Percentiles rank a stretch among this genome's conserved stretches.
phyloP scores from a whole-genome alignment of 352 stramenopile species.

The Pythium phragmiticola region DNA sequence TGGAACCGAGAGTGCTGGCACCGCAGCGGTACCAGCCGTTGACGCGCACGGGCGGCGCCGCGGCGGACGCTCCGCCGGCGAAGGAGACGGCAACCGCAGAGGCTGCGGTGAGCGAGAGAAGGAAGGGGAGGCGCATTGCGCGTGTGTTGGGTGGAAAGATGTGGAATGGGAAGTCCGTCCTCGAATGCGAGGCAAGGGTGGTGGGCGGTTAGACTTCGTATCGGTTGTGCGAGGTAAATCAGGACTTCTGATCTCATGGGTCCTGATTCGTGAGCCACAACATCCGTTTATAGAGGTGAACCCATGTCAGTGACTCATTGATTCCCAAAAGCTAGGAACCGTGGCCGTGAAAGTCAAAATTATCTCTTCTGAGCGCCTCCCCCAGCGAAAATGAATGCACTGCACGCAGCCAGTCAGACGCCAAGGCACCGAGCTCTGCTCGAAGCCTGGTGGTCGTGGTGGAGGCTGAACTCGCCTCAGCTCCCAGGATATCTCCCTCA shows the following conservation, averaged over 20 bases:
- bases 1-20: constrained; percentile 31
- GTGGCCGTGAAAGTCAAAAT: too few species aligned
- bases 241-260: neutral
- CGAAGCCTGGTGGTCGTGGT: too few species aligned
- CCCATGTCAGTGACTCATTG: neutral
- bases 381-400: too few species aligned
- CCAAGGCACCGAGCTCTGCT: too few species aligned
- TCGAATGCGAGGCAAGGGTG: neutral
- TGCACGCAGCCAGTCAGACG: too few species aligned
- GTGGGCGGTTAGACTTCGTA: neutral
- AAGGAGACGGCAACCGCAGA: neutral
- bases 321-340: too few species aligned
- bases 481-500: too few species aligned
- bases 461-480: too few species aligned
- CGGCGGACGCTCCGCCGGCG: neutral
- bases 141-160: neutral
- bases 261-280: too few species aligned
- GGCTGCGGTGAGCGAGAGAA: constrained; percentile 4
- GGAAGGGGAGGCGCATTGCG: constrained; percentile 3
- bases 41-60: constrained; percentile 19
- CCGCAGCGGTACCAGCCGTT: constrained; percentile 41
- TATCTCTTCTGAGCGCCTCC: too few species aligned
- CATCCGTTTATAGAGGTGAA: constrained; percentile 7
- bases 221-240: constrained; percentile 10
- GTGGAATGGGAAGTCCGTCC: neutral